Evolutionary conservation across 768 basidiomycete genomes (phyloP).

Genomic region (Imleria badia): DNA sequence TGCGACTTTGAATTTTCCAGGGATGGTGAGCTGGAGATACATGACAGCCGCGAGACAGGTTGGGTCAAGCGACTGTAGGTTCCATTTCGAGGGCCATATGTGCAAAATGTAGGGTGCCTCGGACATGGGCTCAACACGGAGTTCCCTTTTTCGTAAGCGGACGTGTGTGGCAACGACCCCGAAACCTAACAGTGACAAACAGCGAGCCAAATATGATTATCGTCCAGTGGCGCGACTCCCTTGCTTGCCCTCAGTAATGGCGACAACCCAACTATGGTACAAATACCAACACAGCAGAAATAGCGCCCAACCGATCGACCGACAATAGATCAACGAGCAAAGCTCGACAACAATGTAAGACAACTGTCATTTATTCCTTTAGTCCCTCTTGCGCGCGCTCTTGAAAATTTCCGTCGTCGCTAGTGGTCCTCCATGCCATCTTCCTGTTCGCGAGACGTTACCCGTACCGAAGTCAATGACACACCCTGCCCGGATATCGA

Average conservation of each 20-base stretch:
- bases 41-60: conserved; percentile 62
- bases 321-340: neutral
- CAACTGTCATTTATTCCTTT: too few species aligned
- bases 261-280: neutral
- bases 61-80: conserved; percentile 65
- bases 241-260: neutral
- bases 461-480: conserved; percentile 8
- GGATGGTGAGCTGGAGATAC: conserved; percentile 66
- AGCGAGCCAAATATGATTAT: neutral
- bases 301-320: too few species aligned
- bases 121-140: conserved; percentile 17
- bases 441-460: neutral
- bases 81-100: conserved; percentile 71
- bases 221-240: too few species aligned
- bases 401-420: too few species aligned
- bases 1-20: conserved; percentile 62
- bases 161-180: conserved; percentile 1
- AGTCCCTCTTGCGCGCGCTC: too few species aligned
- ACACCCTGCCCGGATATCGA: conserved; percentile 17
- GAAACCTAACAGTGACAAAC: conserved; percentile 21
- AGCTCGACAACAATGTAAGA: neutral
- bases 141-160: neutral
- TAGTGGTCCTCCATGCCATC: neutral
- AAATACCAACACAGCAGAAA: neutral
- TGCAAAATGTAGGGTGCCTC: conserved; percentile 40